Conservation (phyloP, 2,329 filamentous ascomycete species). For the Cladophialophora carrionii region DNA sequence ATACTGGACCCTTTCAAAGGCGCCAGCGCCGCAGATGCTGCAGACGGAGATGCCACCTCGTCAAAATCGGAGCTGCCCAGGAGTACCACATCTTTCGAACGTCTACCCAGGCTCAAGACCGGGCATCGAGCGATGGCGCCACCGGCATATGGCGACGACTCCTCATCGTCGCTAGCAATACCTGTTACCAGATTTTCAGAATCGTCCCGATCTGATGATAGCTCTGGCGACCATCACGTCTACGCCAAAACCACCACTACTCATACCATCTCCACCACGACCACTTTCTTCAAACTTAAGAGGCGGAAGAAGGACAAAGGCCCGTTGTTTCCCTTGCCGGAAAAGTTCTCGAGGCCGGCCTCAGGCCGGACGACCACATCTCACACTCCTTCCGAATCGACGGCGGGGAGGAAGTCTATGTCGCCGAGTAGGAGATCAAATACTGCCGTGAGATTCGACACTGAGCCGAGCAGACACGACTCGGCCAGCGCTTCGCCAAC, state of each 20-base stretch:
- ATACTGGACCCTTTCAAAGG: conserved; percentile 38
- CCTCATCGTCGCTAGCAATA: conserved; percentile 64
- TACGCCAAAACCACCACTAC: conserved; percentile 65
- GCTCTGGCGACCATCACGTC: conserved; percentile 68
- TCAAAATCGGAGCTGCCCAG: conserved; percentile 10
- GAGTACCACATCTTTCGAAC: conserved; percentile 30
- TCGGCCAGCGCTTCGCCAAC: conserved; percentile 55
- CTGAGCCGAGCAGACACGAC: conserved; percentile 26
- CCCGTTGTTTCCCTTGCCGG: conserved; percentile 84
- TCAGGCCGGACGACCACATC: conserved; percentile 42
- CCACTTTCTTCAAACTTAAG: conserved; percentile 78
- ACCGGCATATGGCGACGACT: conserved; percentile 65
- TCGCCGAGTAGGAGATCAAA: conserved; percentile 38
- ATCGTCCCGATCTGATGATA: conserved; percentile 86
- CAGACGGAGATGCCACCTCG: conserved; percentile 8
- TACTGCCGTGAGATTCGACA: conserved; percentile 34
- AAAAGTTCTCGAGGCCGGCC: conserved; percentile 63
- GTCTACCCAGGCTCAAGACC: conserved; percentile 21
- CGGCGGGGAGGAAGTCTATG: conserved; percentile 43
- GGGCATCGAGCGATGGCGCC: conserved; percentile 54
- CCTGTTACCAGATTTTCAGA: conserved; percentile 73
- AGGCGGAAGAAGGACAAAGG: conserved; percentile 72
- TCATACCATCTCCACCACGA: conserved; percentile 66
- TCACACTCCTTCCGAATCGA: conserved; percentile 48
- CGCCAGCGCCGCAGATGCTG: conserved; percentile 13